Conservation (phyloP, 208 protist species). For the Leptomonas pyrrhocoris region DNA sequence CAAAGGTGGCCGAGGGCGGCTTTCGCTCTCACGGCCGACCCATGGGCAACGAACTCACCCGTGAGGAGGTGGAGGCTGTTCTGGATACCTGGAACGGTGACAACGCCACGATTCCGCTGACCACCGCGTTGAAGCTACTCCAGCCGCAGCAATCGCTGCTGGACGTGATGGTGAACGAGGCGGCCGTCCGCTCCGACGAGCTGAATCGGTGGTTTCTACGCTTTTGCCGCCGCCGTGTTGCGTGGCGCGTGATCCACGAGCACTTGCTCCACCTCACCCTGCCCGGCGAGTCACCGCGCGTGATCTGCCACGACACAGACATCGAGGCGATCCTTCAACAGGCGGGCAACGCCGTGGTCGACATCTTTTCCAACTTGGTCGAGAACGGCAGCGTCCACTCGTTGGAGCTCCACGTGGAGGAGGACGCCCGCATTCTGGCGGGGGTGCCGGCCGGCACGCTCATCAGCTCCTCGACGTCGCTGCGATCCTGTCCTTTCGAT, state of each 20-base stretch:
- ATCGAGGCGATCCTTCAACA: conserved; percentile 55
- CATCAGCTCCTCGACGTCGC: conserved; percentile 52
- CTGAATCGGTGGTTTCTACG: conserved; percentile 79
- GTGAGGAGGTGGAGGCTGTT: conserved; percentile 37
- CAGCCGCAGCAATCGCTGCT: conserved; percentile 73
- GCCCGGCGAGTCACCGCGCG: conserved; percentile 37
- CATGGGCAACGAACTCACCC: conserved; percentile 20
- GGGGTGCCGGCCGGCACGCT: conserved; percentile 32
- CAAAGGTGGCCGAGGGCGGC: background rate
- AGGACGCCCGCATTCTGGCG: conserved; percentile 51
- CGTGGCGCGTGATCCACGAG: conserved; percentile 87
- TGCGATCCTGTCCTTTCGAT: conserved; percentile 25
- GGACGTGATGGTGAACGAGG: conserved; percentile 84
- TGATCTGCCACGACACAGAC: conserved; percentile 53
- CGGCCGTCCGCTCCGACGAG: conserved; percentile 55
- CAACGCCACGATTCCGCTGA: conserved; percentile 38
- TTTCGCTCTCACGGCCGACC: conserved; percentile 10
- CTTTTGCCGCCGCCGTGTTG: conserved; percentile 80
- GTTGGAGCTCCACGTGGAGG: conserved; percentile 61
- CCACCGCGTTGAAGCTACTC: conserved; percentile 59
- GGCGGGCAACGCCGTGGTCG: conserved; percentile 60
- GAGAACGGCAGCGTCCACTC: conserved; percentile 34
- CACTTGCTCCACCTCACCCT: conserved; percentile 71
- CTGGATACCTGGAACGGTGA: conserved; percentile 32
- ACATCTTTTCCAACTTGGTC: conserved; percentile 55